phyloP scores from a whole-genome alignment of 2,329 filamentous ascomycete genomes.

The Monosporascus sp. region DNA sequence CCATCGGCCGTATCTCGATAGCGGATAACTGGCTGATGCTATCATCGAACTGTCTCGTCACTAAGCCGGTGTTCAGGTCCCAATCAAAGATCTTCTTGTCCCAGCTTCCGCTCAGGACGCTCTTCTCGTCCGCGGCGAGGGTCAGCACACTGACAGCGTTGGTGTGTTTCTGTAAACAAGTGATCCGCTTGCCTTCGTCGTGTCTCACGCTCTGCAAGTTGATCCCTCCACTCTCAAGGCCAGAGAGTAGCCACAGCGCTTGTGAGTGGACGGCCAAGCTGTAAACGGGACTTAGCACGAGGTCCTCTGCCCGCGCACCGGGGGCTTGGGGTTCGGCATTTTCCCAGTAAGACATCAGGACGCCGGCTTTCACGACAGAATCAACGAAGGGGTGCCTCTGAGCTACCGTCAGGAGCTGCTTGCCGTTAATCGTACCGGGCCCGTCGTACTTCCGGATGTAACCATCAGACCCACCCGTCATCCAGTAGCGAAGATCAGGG shows the following conservation, averaged over 20 bases:
- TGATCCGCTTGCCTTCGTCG: constrained; percentile 87
- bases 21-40: constrained; percentile 80
- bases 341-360: constrained; percentile 96
- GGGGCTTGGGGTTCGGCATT: constrained; percentile 70
- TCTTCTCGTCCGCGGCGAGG: constrained; percentile 78
- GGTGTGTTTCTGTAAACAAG: constrained; percentile 73
- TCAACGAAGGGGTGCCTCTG: constrained; percentile 97
- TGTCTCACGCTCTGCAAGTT: constrained; percentile 91
- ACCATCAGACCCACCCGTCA: constrained; percentile 88
- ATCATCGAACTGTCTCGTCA: constrained; percentile 70
- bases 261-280: constrained; percentile 87
- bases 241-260: constrained; percentile 86
- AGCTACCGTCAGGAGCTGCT: constrained; percentile 86
- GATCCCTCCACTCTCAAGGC: constrained; percentile 84
- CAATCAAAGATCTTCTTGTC: constrained; percentile 92
- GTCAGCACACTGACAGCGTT: constrained; percentile 87
- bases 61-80: constrained; percentile 83
- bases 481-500: constrained; percentile 90
- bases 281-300: constrained; percentile 81
- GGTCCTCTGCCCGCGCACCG: constrained; percentile 46
- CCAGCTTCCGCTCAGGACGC: constrained; percentile 89
- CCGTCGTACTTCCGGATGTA: constrained; percentile 98
- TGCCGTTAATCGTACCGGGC: constrained; percentile 89
- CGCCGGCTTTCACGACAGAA: constrained; percentile 90
- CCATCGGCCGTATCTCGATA: constrained; percentile 77